A percentile compares a stretch with the other conserved stretches of the same genome.
Conservation (phyloP, 2,329 filamentous ascomycete species). For the Berkeleyomyces rouxiae region DNA sequence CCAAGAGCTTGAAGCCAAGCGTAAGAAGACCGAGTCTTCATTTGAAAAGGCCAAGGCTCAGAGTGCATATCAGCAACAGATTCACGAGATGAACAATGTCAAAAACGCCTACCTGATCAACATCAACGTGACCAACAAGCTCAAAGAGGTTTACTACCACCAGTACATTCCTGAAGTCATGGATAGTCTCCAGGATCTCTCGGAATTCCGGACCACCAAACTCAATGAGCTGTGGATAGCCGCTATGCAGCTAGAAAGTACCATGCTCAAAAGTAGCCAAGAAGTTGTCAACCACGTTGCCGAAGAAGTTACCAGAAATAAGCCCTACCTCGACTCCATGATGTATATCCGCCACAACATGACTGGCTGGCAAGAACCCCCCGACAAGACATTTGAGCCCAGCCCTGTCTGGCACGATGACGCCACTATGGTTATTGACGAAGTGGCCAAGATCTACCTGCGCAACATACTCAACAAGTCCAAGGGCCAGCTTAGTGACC, state of each 20-base stretch:
- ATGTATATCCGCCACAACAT: slow-evolving; percentile 97
- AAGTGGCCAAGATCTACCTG: slow-evolving; percentile 73
- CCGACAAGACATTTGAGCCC: slow-evolving; percentile 75
- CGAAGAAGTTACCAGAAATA: slow-evolving; percentile 72
- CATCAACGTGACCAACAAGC: slow-evolving; percentile 93
- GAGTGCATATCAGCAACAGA: slow-evolving; percentile 78
- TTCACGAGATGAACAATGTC: slow-evolving; percentile 88
- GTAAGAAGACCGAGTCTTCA: slow-evolving; percentile 89
- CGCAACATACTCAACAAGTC: slow-evolving; percentile 86
- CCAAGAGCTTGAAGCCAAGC: slow-evolving; percentile 82
- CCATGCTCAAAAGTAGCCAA: slow-evolving; percentile 58
- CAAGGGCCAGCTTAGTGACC: slow-evolving; percentile 64
- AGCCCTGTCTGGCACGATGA: slow-evolving; percentile 97
- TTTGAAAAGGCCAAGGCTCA: slow-evolving; percentile 91
- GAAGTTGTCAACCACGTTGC: slow-evolving; percentile 56
- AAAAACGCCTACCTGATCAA: slow-evolving; percentile 97
- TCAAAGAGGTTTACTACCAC: slow-evolving; percentile 94
- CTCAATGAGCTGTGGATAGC: slow-evolving; percentile 75
- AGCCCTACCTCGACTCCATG: slow-evolving; percentile 79
- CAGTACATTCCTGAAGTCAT: slow-evolving; percentile 90
- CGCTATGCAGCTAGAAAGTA: slow-evolving; percentile 63
- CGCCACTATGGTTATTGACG: slow-evolving; percentile 69
- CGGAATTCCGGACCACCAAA: slow-evolving; percentile 70
- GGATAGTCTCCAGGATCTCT: slow-evolving; percentile 84
- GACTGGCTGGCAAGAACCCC: slow-evolving; percentile 63